Evolutionary conservation across 495 filamentous ascomycete genomes (phyloP).

Genomic region (Penicillium dipodomyicola): DNA sequence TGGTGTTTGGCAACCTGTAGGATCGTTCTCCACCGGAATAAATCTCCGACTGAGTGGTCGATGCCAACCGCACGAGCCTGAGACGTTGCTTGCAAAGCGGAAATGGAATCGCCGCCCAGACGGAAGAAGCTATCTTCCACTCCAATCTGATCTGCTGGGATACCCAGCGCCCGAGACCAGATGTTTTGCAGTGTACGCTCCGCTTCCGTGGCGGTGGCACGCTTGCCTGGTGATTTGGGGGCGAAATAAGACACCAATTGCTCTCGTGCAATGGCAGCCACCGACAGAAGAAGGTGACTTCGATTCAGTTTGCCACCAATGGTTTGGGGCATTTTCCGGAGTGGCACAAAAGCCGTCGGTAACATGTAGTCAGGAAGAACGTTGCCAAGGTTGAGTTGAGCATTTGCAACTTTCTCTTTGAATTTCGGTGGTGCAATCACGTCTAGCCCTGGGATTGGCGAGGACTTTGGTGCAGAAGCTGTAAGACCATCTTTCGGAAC

Average conservation of each 20-base stretch:
- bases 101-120: constrained; percentile 35
- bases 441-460: not conserved
- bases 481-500: not conserved
- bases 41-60: not conserved
- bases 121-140: constrained; percentile 28
- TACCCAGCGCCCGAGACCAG: constrained; percentile 33
- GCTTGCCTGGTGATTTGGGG: constrained; percentile 3
- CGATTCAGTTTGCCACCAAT: constrained; percentile 22
- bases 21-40: constrained; percentile 14
- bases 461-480: too few species aligned
- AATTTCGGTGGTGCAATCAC: not conserved
- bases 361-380: constrained; percentile 23
- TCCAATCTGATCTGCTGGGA: constrained; percentile 22
- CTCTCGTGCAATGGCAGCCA: not conserved
- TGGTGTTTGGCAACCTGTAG: constrained; percentile 18
- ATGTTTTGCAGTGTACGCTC: constrained; percentile 32
- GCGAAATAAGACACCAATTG: not conserved
- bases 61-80: constrained; percentile 16
- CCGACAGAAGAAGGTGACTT: constrained; percentile 9
- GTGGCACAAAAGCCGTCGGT: constrained; percentile 14
- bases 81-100: constrained; percentile 28
- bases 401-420: not conserved
- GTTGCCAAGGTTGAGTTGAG: not conserved
- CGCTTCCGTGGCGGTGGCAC: constrained; percentile 12
- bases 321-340: constrained; percentile 15